Percentiles rank a stretch among this genome's conserved stretches.
These are phyloP conservation scores for Metschnikowia amazonensis DNA, from an alignment of 805 yeast species.

Conservation along the genomic window DNA sequence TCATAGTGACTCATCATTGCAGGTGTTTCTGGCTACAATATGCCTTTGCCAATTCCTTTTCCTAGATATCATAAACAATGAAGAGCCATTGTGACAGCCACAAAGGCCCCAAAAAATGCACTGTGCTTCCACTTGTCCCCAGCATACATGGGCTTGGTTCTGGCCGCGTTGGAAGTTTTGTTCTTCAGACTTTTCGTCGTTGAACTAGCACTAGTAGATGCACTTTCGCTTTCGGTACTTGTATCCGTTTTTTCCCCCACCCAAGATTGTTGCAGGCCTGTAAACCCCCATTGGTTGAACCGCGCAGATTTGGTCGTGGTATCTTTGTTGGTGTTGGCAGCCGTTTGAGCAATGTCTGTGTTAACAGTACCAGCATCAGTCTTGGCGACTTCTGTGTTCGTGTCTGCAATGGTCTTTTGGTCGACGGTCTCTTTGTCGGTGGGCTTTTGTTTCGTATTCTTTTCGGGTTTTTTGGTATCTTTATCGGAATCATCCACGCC, in stretches of 20 bases:
- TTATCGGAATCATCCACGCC: constrained; percentile 1
- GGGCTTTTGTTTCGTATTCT: background rate
- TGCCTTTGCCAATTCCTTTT: background rate
- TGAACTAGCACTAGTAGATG: constrained; percentile 11
- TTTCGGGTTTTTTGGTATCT: background rate
- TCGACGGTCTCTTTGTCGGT: background rate
- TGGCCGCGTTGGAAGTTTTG: constrained; percentile 4
- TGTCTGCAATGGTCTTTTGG: background rate
- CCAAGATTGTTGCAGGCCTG: constrained; percentile 39
- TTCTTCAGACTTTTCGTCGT: constrained; percentile 5
- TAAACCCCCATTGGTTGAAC: constrained; percentile 42
- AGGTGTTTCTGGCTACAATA: too few species aligned
- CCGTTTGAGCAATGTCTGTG: constrained; percentile 7
- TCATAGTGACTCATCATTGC: too few species aligned
- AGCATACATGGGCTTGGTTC: background rate
- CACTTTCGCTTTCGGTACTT: background rate
- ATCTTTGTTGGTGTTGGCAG: background rate
- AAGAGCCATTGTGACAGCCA: constrained; percentile 12
- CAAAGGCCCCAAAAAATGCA: constrained; percentile 9
- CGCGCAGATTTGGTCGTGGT: constrained; percentile 15
- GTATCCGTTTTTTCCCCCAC: constrained; percentile 10
- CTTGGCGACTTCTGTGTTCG: constrained; percentile 4
- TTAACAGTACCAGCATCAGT: constrained; percentile 5
- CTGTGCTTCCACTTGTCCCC: constrained; percentile 11
- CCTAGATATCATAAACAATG: constrained; percentile 8